Evolutionary conservation across 768 basidiomycete species (phyloP).

Genomic region (Boletus speciosus): DNA sequence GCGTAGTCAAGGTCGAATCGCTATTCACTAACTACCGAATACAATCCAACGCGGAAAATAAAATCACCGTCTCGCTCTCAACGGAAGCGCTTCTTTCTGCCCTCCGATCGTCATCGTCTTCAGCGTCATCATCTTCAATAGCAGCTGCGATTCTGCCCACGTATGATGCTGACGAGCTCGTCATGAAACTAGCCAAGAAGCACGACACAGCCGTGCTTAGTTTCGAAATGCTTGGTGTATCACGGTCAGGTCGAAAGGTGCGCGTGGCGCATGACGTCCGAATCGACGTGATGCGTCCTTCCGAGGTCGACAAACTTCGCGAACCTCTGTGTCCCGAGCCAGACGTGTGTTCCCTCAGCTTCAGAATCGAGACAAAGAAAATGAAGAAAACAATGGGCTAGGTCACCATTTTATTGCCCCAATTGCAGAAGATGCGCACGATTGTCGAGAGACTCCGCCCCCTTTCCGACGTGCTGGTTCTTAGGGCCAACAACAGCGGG

Average conservation of each 20-base stretch:
- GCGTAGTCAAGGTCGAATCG: constrained; percentile 62
- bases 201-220: constrained; percentile 72
- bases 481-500: constrained; percentile 67
- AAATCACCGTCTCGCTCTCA: constrained; percentile 70
- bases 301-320: constrained; percentile 64
- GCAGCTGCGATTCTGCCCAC: constrained; percentile 29
- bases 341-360: constrained; percentile 52
- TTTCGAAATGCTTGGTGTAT: constrained; percentile 69
- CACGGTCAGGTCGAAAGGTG: constrained; percentile 59
- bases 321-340: constrained; percentile 87
- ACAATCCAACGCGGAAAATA: constrained; percentile 80
- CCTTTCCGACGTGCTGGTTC: constrained; percentile 64
- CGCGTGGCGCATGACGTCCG: constrained; percentile 76
- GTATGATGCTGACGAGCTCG: constrained; percentile 60
- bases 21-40: constrained; percentile 78
- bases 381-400: constrained; percentile 28
- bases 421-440: constrained; percentile 70
- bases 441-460: constrained; percentile 71
- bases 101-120: constrained; percentile 59
- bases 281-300: constrained; percentile 75
- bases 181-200: constrained; percentile 87
- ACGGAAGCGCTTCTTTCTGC: constrained; percentile 74
- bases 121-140: constrained; percentile 39
- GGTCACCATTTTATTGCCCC: constrained; percentile 77
- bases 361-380: not conserved